These are phyloP conservation scores for Hypericum androsaemum DNA, from an alignment of 345 rosid species.

Conservation along the genomic window DNA sequence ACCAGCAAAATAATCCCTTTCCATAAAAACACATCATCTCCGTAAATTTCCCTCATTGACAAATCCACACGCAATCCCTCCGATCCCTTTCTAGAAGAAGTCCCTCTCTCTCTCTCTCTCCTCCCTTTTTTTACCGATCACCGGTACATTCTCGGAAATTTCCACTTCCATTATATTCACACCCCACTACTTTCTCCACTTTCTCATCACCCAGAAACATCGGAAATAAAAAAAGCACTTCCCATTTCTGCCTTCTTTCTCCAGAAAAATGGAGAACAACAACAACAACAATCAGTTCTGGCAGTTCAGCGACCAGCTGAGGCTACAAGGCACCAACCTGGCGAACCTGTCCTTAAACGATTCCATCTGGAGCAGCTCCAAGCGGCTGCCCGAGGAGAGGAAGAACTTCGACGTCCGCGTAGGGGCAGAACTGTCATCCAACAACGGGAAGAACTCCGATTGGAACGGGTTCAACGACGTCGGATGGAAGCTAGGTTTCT, in stretches of 20 bases:
- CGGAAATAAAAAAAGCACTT: neutral
- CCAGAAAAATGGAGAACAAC: conserved; percentile 53
- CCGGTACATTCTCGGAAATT: conserved; percentile 38
- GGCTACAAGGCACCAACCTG: conserved; percentile 51
- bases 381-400: conserved; percentile 49
- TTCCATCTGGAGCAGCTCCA: conserved; percentile 80
- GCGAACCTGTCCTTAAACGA: conserved; percentile 77
- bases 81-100: neutral
- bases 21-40: neutral
- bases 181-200: conserved; percentile 4
- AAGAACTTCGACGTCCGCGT: conserved; percentile 63
- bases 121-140: too few relatives aligned
- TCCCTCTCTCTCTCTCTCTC: neutral
- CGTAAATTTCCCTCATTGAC: conserved; percentile 26
- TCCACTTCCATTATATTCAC: conserved; percentile 16
- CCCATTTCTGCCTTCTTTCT: neutral
- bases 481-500: conserved; percentile 13
- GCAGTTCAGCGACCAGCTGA: conserved; percentile 93
- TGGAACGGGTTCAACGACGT: conserved; percentile 8
- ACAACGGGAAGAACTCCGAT: neutral
- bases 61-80: conserved; percentile 46
- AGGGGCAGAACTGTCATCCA: conserved; percentile 27
- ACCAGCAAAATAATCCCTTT: too few relatives aligned
- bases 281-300: conserved; percentile 64
- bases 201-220: too few relatives aligned